A percentile compares a stretch with the other conserved stretches of the same genome.
These are phyloP conservation scores for Aspergillus thermomutatus DNA, from an alignment of 2,329 filamentous ascomycete genomes.

Conservation along the genomic window DNA sequence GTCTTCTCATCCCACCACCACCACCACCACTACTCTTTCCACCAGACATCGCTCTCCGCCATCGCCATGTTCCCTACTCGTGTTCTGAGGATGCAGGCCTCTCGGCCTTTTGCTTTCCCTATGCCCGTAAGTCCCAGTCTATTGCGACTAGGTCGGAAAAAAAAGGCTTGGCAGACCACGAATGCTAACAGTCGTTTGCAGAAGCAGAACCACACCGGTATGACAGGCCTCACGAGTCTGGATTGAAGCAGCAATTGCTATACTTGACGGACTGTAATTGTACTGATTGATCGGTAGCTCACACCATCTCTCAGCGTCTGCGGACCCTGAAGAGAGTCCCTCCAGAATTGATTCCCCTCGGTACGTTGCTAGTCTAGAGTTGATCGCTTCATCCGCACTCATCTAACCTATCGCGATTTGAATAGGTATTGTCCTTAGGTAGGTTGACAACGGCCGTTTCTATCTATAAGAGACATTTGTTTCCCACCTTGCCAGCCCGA, in stretches of 20 bases:
- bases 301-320: constrained; percentile 94
- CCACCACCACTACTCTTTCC: constrained; percentile 16
- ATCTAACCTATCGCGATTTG: constrained; percentile 24
- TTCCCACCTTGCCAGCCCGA: constrained; percentile 9
- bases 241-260: constrained; percentile 5
- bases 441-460: constrained; percentile 44
- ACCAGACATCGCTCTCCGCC: constrained; percentile 4
- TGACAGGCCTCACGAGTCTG: constrained; percentile 18
- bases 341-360: constrained; percentile 89
- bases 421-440: constrained; percentile 79
- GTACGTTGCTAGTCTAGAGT: constrained; percentile 52
- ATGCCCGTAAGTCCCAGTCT: constrained; percentile 62
- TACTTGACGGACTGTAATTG: constrained; percentile 2
- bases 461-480: constrained; percentile 8
- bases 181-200: constrained; percentile 44
- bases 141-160: constrained; percentile 15
- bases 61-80: constrained; percentile 63
- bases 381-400: constrained; percentile 14
- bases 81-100: constrained; percentile 60
- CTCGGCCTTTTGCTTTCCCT: constrained; percentile 50
- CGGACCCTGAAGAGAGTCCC: constrained; percentile 86
- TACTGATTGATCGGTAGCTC: constrained; percentile 58
- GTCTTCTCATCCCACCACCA: constrained; percentile 12
- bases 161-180: constrained; percentile 19
- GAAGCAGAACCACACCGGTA: constrained; percentile 65